phyloP scores from a whole-genome alignment of 176 grass and related monocot genomes.

The Zoysia japonica region DNA sequence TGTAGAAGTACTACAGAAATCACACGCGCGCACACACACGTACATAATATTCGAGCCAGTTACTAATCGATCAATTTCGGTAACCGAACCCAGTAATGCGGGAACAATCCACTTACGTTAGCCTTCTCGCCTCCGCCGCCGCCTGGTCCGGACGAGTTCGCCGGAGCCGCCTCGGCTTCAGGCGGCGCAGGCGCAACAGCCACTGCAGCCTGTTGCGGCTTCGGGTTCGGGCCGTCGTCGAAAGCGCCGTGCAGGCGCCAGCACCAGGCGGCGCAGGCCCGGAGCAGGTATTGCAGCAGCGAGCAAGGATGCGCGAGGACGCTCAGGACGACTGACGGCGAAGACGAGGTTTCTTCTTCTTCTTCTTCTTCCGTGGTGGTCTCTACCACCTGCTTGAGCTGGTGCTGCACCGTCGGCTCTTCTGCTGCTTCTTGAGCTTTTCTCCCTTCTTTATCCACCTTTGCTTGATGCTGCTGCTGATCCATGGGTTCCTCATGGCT shows the following conservation, averaged over 20 bases:
- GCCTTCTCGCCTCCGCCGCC: not conserved
- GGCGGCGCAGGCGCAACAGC: not conserved
- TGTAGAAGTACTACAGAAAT: slow-evolving; percentile 24
- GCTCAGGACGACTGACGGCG: not conserved
- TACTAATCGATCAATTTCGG: not conserved
- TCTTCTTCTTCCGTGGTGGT: not conserved
- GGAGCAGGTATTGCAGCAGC: slow-evolving; percentile 43
- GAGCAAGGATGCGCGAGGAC: slow-evolving; percentile 42
- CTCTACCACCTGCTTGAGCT: not conserved
- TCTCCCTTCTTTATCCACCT: not conserved
- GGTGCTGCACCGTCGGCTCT: not conserved
- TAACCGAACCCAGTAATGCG: slow-evolving; percentile 13
- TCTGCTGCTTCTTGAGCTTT: not conserved
- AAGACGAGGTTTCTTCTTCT: slow-evolving; percentile 5
- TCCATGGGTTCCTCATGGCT: not conserved
- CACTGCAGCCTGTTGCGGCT: not conserved
- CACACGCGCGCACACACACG: not conserved
- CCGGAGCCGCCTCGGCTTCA: not conserved
- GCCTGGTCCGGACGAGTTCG: not conserved
- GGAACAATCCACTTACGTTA: slow-evolving; percentile 35
- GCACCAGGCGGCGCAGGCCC: slow-evolving; percentile 35
- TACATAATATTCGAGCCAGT: not conserved
- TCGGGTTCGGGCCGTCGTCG: not conserved
- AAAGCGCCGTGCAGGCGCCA: slow-evolving; percentile 8
- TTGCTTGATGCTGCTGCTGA: not conserved